Evolutionary conservation across 176 grass and related monocot genomes (phyloP).

Genomic region (Chrysopogon serrulatus): DNA sequence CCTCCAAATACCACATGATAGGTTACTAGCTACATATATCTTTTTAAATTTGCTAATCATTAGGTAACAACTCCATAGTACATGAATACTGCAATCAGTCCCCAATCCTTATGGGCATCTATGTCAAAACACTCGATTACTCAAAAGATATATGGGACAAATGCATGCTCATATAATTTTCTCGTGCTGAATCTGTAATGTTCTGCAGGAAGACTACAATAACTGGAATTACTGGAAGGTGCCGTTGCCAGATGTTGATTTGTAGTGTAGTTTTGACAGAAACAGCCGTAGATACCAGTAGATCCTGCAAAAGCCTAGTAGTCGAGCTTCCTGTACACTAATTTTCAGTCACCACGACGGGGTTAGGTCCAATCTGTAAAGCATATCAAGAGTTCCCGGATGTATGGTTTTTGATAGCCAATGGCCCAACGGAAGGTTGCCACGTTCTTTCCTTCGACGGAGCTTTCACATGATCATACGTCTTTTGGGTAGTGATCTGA

Average conservation of each 20-base stretch:
- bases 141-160: background rate
- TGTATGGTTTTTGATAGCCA: constrained; percentile 16
- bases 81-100: background rate
- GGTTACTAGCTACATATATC: background rate
- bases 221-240: constrained; percentile 88
- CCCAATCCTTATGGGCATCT: background rate
- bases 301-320: constrained; percentile 11
- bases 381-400: background rate
- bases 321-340: constrained; percentile 32
- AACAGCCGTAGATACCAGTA: constrained; percentile 30
- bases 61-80: background rate
- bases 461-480: constrained; percentile 25
- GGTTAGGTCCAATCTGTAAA: constrained; percentile 31
- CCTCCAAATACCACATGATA: background rate
- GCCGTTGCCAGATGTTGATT: constrained; percentile 50
- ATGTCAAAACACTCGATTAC: background rate
- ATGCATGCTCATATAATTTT: background rate
- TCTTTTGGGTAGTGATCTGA: constrained; percentile 48
- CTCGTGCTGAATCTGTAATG: constrained; percentile 22
- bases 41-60: background rate
- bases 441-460: background rate
- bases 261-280: constrained; percentile 42
- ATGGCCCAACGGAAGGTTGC: background rate
- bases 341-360: background rate
- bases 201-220: constrained; percentile 70